phyloP scores from a whole-genome alignment of 371 early-diverging fungal species.

The Parasitella parasitica region DNA sequence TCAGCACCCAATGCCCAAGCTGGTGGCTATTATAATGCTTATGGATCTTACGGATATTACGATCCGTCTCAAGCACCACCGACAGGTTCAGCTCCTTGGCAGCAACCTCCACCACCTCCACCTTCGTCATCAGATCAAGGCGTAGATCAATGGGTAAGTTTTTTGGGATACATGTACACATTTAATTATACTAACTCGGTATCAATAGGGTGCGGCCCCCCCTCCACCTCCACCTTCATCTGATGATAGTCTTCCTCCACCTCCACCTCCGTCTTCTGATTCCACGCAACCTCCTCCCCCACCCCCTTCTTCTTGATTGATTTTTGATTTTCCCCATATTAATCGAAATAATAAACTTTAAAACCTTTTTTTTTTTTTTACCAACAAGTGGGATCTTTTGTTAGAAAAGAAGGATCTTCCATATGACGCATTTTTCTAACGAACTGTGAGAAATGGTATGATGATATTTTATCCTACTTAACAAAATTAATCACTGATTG shows the following conservation, averaged over 20 bases:
- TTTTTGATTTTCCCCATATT: not conserved
- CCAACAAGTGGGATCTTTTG: not conserved
- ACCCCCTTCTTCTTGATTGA: not conserved
- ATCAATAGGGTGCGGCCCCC: constrained; percentile 21
- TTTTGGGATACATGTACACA: not conserved
- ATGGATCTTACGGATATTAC: constrained; percentile 29
- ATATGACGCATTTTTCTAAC: not conserved
- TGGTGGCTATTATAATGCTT: constrained; percentile 27
- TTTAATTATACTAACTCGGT: too few species aligned
- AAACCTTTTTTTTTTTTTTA: not conserved
- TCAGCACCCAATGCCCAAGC: not conserved
- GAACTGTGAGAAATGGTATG: not conserved
- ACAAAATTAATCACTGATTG: too few species aligned
- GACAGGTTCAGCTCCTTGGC: constrained; percentile 24
- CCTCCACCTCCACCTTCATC: constrained; percentile 40
- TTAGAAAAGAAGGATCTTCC: not conserved
- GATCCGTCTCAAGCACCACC: constrained; percentile 32
- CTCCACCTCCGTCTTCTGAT: constrained; percentile 37
- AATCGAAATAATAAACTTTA: not conserved
- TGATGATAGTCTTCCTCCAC: constrained; percentile 32
- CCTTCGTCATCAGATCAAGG: constrained; percentile 12
- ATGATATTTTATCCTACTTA: too few species aligned
- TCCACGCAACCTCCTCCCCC: constrained; percentile 25
- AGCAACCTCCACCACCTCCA: constrained; percentile 16
- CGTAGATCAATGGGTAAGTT: constrained; percentile 9